phyloP scores from a whole-genome alignment of 805 yeast species.

The Cyberlindnera japonica region DNA sequence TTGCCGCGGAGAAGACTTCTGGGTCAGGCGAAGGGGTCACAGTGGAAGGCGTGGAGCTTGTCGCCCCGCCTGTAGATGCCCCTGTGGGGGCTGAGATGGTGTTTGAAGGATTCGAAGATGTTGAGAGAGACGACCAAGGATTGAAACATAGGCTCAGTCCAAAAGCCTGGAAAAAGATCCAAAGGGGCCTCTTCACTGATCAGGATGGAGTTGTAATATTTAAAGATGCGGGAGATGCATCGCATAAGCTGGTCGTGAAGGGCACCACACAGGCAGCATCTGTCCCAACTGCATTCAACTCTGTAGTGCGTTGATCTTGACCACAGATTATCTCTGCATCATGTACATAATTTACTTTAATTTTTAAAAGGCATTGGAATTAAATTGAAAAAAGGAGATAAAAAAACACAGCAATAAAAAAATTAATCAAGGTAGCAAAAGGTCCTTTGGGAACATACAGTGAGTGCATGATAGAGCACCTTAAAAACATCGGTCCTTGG shows the following conservation, averaged over 20 bases:
- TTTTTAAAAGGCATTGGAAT: no score
- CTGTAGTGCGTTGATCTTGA: slow-evolving; percentile 14
- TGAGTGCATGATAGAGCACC: no score
- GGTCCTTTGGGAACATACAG: no score
- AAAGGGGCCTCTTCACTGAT: slow-evolving; percentile 12
- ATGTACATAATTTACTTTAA: no score
- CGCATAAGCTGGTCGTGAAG: slow-evolving; percentile 5
- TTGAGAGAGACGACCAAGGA: slow-evolving; percentile 2
- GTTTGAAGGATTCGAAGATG: slow-evolving; percentile 31
- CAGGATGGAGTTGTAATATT: slow-evolving; percentile 11
- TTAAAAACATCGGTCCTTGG: no score
- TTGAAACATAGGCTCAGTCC: slow-evolving; percentile 11
- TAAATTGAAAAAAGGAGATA: no score
- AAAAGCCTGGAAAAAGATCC: slow-evolving; percentile 17
- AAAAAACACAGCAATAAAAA: no score
- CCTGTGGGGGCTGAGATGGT: slow-evolving; percentile 37
- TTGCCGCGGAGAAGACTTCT: slow-evolving; percentile 46
- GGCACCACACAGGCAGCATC: slow-evolving; percentile 2
- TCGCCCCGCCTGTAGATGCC: slow-evolving; percentile 40
- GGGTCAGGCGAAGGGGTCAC: slow-evolving; percentile 9
- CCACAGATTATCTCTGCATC: no score
- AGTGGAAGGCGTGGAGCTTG: slow-evolving; percentile 38
- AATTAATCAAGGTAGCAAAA: no score
- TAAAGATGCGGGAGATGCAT: slow-evolving; percentile 3
- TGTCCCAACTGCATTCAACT: slow-evolving; percentile 11